Percentiles rank a stretch among this genome's conserved stretches.
phyloP scores from a whole-genome alignment of 768 basidiomycete species.

The Boletus rubescentipes region DNA sequence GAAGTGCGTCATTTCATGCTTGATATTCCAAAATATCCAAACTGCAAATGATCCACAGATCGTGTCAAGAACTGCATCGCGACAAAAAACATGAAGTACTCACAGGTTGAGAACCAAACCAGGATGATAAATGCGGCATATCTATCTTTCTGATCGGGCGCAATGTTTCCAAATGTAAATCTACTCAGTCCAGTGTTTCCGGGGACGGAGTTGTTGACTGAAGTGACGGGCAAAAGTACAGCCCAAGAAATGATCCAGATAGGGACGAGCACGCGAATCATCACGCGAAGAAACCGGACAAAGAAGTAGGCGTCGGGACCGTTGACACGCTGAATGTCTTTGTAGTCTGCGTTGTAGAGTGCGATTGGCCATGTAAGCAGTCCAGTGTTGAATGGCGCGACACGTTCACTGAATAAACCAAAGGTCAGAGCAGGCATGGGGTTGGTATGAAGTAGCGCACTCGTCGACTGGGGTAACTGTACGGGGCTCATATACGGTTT shows the following conservation, averaged over 20 bases:
- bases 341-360: constrained; percentile 61
- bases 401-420: constrained; percentile 50
- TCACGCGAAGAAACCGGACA: constrained; percentile 84
- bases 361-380: constrained; percentile 67
- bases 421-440: neutral
- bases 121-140: constrained; percentile 80
- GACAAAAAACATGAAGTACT: too few species aligned
- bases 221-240: constrained; percentile 75
- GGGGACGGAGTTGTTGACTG: constrained; percentile 47
- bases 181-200: constrained; percentile 57
- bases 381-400: constrained; percentile 46
- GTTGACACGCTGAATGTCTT: constrained; percentile 61
- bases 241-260: constrained; percentile 92
- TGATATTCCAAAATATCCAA: constrained; percentile 86
- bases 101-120: constrained; percentile 76
- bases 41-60: constrained; percentile 38
- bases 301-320: constrained; percentile 94
- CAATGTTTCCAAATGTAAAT: constrained; percentile 84
- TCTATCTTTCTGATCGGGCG: constrained; percentile 46
- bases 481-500: constrained; percentile 85
- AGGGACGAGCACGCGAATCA: constrained; percentile 78
- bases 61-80: neutral
- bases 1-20: constrained; percentile 77
- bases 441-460: constrained; percentile 30
- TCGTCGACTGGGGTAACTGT: constrained; percentile 57